Conservation (phyloP, 2,329 filamentous ascomycete species). For the Monilinia fructigena region DNA sequence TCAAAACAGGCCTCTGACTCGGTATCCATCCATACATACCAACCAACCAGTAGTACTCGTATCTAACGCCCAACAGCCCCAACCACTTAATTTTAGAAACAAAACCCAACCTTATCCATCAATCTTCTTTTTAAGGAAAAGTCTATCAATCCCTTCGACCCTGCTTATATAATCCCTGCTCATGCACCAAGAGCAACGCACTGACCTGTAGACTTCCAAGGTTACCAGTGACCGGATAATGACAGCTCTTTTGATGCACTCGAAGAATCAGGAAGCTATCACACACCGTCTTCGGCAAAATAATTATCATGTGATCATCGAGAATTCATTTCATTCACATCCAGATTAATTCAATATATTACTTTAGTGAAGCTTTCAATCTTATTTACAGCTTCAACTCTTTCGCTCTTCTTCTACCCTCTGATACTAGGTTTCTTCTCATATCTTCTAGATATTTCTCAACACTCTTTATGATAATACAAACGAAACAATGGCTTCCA, state of each 20-base stretch:
- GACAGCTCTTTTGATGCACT: not conserved
- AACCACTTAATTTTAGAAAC: conserved; percentile 12
- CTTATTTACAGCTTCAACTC: conserved; percentile 1
- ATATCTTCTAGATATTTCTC: too few relatives aligned
- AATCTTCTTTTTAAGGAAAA: not conserved
- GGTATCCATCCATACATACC: too few relatives aligned
- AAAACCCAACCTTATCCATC: not conserved
- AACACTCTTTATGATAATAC: conserved; percentile 9
- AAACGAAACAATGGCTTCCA: conserved; percentile 11
- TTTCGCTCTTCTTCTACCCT: not conserved
- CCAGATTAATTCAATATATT: not conserved
- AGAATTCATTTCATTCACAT: not conserved
- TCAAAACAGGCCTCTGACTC: too few relatives aligned
- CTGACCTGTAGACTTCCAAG: not conserved
- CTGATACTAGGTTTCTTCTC: too few relatives aligned
- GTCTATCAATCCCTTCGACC: not conserved
- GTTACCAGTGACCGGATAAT: not conserved
- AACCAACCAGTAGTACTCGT: too few relatives aligned
- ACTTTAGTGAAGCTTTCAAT: not conserved
- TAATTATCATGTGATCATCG: conserved; percentile 7
- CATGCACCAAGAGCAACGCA: not conserved
- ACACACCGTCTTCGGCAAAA: conserved; percentile 13
- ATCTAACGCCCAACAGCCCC: not conserved
- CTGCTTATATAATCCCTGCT: conserved; percentile 10
- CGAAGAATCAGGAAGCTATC: not conserved